A percentile compares a stretch with the other conserved stretches of the same genome.
phyloP scores from a whole-genome alignment of 2,329 filamentous ascomycete genomes.

The Fusarium sp. region DNA sequence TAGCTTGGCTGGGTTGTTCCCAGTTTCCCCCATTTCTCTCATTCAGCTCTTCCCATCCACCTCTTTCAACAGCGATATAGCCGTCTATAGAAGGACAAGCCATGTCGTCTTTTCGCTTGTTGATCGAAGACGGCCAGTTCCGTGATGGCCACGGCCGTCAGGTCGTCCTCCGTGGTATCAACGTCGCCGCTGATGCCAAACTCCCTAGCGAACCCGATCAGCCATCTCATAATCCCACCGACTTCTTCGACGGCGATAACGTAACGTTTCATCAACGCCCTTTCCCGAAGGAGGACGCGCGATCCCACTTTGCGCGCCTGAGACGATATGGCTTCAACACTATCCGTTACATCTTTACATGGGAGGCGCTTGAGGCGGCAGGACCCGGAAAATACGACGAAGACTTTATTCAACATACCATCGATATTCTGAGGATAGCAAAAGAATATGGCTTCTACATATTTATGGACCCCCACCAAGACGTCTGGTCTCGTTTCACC shows the following conservation, averaged over 20 bases:
- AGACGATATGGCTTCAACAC: conserved; percentile 95
- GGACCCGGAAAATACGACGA: conserved; percentile 95
- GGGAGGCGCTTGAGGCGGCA: conserved; percentile 96
- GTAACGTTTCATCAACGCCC: conserved; percentile 90
- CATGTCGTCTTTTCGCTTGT: conserved; percentile 82
- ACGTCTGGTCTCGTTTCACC: conserved; percentile 96
- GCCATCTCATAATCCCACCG: conserved; percentile 80
- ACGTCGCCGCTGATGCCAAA: conserved; percentile 91
- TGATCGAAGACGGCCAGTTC: conserved; percentile 88
- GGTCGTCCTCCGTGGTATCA: conserved; percentile 91
- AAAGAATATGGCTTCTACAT: conserved; percentile 94
- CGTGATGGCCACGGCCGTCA: conserved; percentile 85
- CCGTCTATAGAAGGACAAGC: conserved; percentile 13
- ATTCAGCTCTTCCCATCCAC: conserved; percentile 3
- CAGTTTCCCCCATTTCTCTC: conserved; percentile 26
- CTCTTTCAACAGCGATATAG: conserved; percentile 19
- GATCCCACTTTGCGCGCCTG: conserved; percentile 85
- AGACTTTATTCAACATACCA: conserved; percentile 91
- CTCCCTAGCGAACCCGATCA: conserved; percentile 83
- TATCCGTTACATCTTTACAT: conserved; percentile 96
- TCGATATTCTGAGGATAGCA: conserved; percentile 83
- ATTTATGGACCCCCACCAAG: conserved; percentile 99
- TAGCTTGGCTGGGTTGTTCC: conserved; percentile 30
- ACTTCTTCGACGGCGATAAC: conserved; percentile 93
- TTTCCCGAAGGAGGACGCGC: conserved; percentile 85